Evolutionary conservation across 805 yeast species (phyloP), one percentile per base, ranked within the genome.

Genomic region (Cyberlindnera americana): DNA sequence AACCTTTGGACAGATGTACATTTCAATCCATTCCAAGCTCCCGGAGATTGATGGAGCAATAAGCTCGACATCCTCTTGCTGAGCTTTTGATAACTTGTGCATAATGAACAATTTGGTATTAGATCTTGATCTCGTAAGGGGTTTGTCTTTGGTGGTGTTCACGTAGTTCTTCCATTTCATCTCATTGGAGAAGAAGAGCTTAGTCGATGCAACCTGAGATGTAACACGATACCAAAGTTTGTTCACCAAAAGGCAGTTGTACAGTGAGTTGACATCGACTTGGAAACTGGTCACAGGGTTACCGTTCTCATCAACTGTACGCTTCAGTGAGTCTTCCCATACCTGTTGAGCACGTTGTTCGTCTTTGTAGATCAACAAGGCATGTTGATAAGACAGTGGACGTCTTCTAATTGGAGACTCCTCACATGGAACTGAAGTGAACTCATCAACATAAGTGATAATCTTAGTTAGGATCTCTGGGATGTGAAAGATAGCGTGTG

Each of bases 1-100:
- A 22, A 85, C 56, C 32, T 69, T 70, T 6, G 96, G 91, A 56
- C 96, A 88, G 54, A 90, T 83, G 62, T 83, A 87, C 51, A 88
- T 69, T 58, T 89, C 95, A 22, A 89, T 65, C 83, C 84, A 78
- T 48, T 71, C 68, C 31, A 88, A 57, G 30, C 69, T 64, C 3
- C 72, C 66, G 27, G 79, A 77, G 22, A 73, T 58, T 5, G 70
- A 46, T 5, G 59, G 54, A 2, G 74, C 62, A 8, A 81, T 52
- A n/a, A 52, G 33, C 18, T 80, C 80, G 19, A 86, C 50, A 17
- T 80, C 73, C 11, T 57, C 47, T 54, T 82, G 88, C 37, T 63
- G 67, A 3, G 77, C 70, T 40, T 69, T 70, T 30, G 70, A 67
- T 23, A 86, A 57, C 58, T 84, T 86, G 59, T 85, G 86, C 47